A percentile compares a stretch with the other conserved stretches of the same genome.
Conservation (phyloP, 805 yeast genomes). For the Starmerella sp. region DNA sequence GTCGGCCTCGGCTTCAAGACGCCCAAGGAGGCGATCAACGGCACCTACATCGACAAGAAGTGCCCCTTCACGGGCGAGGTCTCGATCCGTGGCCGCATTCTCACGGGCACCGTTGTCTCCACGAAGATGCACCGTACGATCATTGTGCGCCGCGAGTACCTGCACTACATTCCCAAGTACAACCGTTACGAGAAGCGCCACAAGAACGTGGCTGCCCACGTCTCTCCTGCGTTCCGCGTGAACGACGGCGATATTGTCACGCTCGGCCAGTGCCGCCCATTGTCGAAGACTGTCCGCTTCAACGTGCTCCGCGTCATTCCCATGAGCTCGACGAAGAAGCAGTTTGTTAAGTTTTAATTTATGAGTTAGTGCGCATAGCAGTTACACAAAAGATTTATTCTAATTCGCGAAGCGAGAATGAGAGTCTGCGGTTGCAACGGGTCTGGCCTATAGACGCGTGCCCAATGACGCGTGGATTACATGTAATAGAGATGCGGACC, state of each 20-base stretch:
- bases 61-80: conserved; percentile 97
- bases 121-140: conserved; percentile 99
- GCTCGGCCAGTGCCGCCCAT: conserved; percentile 99
- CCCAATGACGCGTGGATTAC: too few species aligned
- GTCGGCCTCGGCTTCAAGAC: conserved; percentile 99
- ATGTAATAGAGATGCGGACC: too few species aligned
- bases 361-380: conserved; percentile 10
- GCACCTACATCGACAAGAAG: conserved; percentile 98
- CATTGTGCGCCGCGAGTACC: conserved; percentile 99
- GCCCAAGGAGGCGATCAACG: conserved; percentile 97
- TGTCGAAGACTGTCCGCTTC: conserved; percentile 99
- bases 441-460: too few species aligned
- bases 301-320: conserved; percentile 94
- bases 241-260: conserved; percentile 97
- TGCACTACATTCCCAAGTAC: conserved; percentile 99
- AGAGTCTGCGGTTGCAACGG: too few species aligned
- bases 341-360: conserved; percentile 89
- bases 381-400: not conserved
- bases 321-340: conserved; percentile 76
- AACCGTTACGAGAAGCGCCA: conserved; percentile 99
- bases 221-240: conserved; percentile 99
- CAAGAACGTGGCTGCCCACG: conserved; percentile 99
- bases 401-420: not conserved
- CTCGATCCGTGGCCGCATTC: conserved; percentile 98
- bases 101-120: conserved; percentile 98